phyloP scores from a whole-genome alignment of 495 filamentous ascomycete genomes.

The Glarea lozoyensis region DNA sequence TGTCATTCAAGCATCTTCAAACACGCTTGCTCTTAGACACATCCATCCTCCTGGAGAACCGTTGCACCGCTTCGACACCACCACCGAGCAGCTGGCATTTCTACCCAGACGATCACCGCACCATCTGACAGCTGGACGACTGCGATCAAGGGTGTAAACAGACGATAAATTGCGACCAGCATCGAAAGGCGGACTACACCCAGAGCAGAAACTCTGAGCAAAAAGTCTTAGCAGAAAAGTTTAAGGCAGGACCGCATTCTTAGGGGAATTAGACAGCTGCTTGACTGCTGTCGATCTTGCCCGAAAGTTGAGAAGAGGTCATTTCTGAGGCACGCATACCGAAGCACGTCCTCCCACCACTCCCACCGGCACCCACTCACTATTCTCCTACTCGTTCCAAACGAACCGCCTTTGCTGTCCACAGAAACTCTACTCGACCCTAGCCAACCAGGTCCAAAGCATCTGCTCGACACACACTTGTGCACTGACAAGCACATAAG shows the following conservation, averaged over 20 bases:
- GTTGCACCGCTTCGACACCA: constrained; percentile 8
- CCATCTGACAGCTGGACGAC: background rate
- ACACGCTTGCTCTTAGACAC: constrained; percentile 9
- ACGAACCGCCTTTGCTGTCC: background rate
- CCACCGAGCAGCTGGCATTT: constrained; percentile 10
- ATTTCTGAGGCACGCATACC: constrained; percentile 1
- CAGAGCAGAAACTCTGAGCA: constrained; percentile 3
- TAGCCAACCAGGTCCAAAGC: constrained; percentile 16
- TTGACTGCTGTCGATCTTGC: constrained; percentile 17
- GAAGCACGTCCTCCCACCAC: background rate
- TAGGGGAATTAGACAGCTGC: constrained; percentile 1
- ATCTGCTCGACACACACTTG: background rate
- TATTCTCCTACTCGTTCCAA: constrained; percentile 1
- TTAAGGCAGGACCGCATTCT: constrained; percentile 7
- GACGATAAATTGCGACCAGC: too few relatives aligned
- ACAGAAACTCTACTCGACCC: too few relatives aligned
- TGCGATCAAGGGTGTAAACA: too few relatives aligned
- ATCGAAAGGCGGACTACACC: too few relatives aligned
- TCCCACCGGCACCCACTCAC: constrained; percentile 6
- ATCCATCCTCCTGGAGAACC: background rate
- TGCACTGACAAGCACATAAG: constrained; percentile 49
- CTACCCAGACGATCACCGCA: constrained; percentile 9
- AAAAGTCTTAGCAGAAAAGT: constrained; percentile 2
- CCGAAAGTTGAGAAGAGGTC: constrained; percentile 6
- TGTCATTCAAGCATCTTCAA: constrained; percentile 1